Base-by-base conservation (phyloP, 352 stramenopile species). In the Pythium aquatile region DNA sequence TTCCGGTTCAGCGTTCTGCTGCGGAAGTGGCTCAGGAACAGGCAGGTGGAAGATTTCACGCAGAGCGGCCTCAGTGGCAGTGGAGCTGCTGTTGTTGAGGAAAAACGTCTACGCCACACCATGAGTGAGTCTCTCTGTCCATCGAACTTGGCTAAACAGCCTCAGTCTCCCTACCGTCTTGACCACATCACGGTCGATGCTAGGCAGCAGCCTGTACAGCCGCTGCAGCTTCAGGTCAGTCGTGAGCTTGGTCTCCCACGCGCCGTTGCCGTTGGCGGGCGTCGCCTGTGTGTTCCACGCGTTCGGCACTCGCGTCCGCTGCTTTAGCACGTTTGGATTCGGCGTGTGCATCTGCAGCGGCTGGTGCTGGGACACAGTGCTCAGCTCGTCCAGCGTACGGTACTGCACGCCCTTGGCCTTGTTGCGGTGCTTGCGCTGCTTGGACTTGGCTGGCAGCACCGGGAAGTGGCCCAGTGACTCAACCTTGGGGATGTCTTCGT, bases 151-250 rank as follows among this genome's bases (percentile, higher is more conserved):
- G 20, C 20, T 24, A 24, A 24, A 24, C 40, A 24, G 40, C 32
- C 5, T 13, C 44, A 51, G 44, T 51, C 7, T 7, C n/a, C 48
- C n/a, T 66, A 90, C 83, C 20, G 83, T 81, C 60, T 81, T 70
- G 47, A 91, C 81, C 13, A 88, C 59, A 52, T 76, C 79, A 28
- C 62, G 62, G 61, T 85, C 74, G 51, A 91, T 75, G 17, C 44
- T 73, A 9, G 83, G 80, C n/a, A 91, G 63, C n/a, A 88, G 55
- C 8, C 72, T 61, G 39, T 85, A 72, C 5, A 91, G 72, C 6
- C 83, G 78, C 56, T 90, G 74, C 30, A 90, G 69, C 72, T 90
- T 91, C 30, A 90, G 73, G 33, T 88, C 72, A 13, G 78, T 80
- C 63, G 83, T 78, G 30, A 92, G 74, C 20, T 78, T 71, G 20